Evolutionary conservation across 2,329 filamentous ascomycete genomes (phyloP), one percentile per base, ranked within the genome.

Genomic region (Xylaria sp.): DNA sequence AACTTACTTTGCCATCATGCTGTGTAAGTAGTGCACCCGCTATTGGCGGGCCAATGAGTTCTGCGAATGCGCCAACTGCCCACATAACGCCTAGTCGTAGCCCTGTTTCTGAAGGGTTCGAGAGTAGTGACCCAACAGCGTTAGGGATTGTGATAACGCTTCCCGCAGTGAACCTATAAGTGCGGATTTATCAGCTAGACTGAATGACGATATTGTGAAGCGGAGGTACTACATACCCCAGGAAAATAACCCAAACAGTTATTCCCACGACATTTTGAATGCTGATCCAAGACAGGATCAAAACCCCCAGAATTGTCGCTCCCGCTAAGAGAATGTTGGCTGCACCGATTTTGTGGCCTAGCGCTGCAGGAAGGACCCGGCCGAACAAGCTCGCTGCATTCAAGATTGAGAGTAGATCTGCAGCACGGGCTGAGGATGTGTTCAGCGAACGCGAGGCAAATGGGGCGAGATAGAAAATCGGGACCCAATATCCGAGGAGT

Each of bases 91-190:
- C 66, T 53, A 68, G 60, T 4, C 66, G 66, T 1, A 57, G 38
- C 15, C 66, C 66, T 1, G 57, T 68, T 23, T 60, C 53, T 10
- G 61, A 60, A 15, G 57, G 20, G 4, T 65, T 20, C 1, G 66
- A 68, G 23, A 68, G 40, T 9, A 49, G 38, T 3, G 61, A 60
- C 4, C 48, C 61, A 10, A 68, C 66, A 6, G 61, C 42, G 31
- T 65, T 68, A 2, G 66, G 66, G 6, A 68, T 68, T 6, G 66
- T 68, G 33, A 68, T 68, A 2, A 68, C 61, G 40, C 61, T 68
- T 1, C 66, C 66, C 1, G 61, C n/a, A 5, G 42, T 53, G 38
- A 68, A 65, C 10, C 66, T 68, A 15, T 44, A 5, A 9, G 5
- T 54, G 7, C 13, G 17, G 20, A 23, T 20, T 13, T 13, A 15